Evolutionary conservation across 2,329 filamentous ascomycete genomes (phyloP).

Genomic region (Capronia americana): DNA sequence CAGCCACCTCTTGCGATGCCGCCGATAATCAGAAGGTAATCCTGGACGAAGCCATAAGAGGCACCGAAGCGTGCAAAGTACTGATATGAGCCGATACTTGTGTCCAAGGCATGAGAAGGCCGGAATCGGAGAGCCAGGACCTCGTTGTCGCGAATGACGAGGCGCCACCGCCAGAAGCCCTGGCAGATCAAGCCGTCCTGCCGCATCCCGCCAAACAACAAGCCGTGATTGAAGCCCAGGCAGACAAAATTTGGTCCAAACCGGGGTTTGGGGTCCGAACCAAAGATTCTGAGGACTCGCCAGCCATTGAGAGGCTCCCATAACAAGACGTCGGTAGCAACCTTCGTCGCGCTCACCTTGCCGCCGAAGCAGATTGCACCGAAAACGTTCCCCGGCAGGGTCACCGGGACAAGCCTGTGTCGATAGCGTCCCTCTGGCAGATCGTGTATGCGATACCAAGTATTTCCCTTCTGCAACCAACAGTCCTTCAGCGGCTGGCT

Average conservation of each 20-base stretch:
- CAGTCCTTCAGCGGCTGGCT: constrained; percentile 72
- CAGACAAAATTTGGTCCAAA: constrained; percentile 62
- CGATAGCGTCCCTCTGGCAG: constrained; percentile 74
- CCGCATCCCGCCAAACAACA: constrained; percentile 75
- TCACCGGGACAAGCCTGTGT: constrained; percentile 66
- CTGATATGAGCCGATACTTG: constrained; percentile 41
- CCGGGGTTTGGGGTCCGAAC: constrained; percentile 53
- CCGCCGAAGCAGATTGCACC: constrained; percentile 68
- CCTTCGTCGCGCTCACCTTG: constrained; percentile 57
- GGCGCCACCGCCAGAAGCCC: constrained; percentile 70
- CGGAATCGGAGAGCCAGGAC: constrained; percentile 42
- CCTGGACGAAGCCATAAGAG: constrained; percentile 54
- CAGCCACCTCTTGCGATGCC: constrained; percentile 53
- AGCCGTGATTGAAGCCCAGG: constrained; percentile 58
- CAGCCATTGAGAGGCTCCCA: constrained; percentile 61
- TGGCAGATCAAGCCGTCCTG: constrained; percentile 67
- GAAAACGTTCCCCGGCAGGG: constrained; percentile 46
- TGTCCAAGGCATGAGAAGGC: constrained; percentile 35
- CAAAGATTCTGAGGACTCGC: constrained; percentile 50
- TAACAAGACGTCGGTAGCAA: constrained; percentile 61
- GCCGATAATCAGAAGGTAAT: constrained; percentile 59
- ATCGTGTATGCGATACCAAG: constrained; percentile 69
- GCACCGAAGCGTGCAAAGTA: constrained; percentile 58
- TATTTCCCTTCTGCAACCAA: constrained; percentile 70
- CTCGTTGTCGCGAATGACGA: constrained; percentile 51